These are phyloP conservation scores for Panaeolus cyanescens DNA, from an alignment of 768 basidiomycete genomes.

Conservation along the genomic window DNA sequence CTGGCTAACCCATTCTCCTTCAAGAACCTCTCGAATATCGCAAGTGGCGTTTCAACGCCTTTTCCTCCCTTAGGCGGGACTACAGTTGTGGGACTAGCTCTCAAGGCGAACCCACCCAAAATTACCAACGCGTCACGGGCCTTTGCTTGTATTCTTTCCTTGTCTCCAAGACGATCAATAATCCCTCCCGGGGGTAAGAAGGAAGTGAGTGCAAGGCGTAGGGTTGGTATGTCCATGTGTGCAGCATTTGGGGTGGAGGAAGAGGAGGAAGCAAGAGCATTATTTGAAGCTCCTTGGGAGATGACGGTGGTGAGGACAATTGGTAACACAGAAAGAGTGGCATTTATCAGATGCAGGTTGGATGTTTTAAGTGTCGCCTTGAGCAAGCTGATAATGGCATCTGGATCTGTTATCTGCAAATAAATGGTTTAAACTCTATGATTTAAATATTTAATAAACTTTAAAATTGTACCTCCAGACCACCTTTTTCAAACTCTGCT, in stretches of 20 bases:
- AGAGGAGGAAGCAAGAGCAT: slow-evolving; percentile 54
- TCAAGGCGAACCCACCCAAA: slow-evolving; percentile 73
- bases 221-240: slow-evolving; percentile 52
- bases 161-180: slow-evolving; percentile 84
- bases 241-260: slow-evolving; percentile 43
- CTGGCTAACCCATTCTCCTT: slow-evolving; percentile 74
- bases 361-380: slow-evolving; percentile 77
- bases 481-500: slow-evolving; percentile 65
- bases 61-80: slow-evolving; percentile 57
- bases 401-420: slow-evolving; percentile 69
- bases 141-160: slow-evolving; percentile 69
- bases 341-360: slow-evolving; percentile 80
- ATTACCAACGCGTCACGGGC: slow-evolving; percentile 78
- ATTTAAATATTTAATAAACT: neutral
- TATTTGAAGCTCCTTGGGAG: slow-evolving; percentile 29
- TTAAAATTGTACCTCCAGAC: slow-evolving; percentile 56
- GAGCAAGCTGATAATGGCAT: slow-evolving; percentile 66
- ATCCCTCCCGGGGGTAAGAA: slow-evolving; percentile 78
- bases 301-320: slow-evolving; percentile 67
- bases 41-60: slow-evolving; percentile 66
- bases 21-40: slow-evolving; percentile 70
- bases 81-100: slow-evolving; percentile 46
- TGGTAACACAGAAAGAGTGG: slow-evolving; percentile 72
- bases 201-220: slow-evolving; percentile 68
- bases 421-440: slow-evolving; percentile 5